Evolutionary conservation across 2,329 filamentous ascomycete species (phyloP).

Genomic region (Colletotrichum zoysiae): DNA sequence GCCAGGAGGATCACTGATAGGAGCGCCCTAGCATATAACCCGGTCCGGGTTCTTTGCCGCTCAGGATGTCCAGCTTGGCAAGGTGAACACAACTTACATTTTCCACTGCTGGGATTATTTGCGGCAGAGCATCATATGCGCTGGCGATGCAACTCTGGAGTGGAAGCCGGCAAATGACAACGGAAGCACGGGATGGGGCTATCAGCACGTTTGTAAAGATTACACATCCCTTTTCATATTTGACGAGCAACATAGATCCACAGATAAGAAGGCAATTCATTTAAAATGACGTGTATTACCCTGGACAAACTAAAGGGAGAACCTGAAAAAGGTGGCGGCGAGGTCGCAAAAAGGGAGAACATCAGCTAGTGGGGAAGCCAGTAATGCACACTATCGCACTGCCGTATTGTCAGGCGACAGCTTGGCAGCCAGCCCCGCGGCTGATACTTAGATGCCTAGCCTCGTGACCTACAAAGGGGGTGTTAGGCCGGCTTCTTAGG

Average conservation of each 20-base stretch:
- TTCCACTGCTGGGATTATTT: slow-evolving; percentile 57
- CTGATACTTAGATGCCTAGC: too few species aligned
- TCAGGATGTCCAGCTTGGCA: slow-evolving; percentile 1
- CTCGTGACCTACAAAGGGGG: too few species aligned
- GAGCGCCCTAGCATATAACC: slow-evolving; percentile 20
- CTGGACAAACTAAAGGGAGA: too few species aligned
- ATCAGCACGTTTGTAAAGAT: slow-evolving; percentile 1
- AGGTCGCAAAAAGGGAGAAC: too few species aligned
- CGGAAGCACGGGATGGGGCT: neutral
- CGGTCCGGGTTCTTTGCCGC: slow-evolving; percentile 12
- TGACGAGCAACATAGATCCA: neutral
- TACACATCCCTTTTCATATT: neutral
- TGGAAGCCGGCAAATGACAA: slow-evolving; percentile 3
- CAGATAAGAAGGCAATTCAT: neutral
- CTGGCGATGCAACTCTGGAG: slow-evolving; percentile 44
- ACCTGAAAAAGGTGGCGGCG: too few species aligned
- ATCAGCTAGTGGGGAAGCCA: too few species aligned
- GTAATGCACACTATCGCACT: too few species aligned
- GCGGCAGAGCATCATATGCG: slow-evolving; percentile 55
- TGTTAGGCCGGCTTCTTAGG: too few species aligned
- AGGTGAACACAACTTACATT: slow-evolving; percentile 44
- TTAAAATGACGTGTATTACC: neutral
- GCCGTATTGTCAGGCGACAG: too few species aligned
- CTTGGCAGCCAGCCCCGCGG: too few species aligned
- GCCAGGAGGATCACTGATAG: too few species aligned